Base-by-base conservation (phyloP, 2,329 filamentous ascomycete genomes). In the Juglanconis oblonga region DNA sequence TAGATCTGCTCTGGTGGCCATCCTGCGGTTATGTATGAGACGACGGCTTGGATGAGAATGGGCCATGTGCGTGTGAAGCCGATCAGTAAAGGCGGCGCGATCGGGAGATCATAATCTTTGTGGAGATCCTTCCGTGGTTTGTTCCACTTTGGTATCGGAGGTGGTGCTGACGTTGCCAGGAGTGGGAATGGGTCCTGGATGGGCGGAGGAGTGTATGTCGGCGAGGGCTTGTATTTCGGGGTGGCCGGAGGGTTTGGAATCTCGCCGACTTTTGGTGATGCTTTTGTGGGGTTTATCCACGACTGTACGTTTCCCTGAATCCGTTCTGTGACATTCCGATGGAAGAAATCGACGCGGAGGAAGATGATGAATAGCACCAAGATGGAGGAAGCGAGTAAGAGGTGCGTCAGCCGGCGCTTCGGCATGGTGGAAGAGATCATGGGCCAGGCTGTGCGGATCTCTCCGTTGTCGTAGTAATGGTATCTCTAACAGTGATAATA, bases 21-120 rank as follows among this genome's bases (percentile, higher is more conserved):
- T 52, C 83, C 84, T 3, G 81, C 80, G 1, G 82, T 80, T 63
- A 87, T 79, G 68, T 86, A 87, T 10, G 76, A 79, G 9, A 84
- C 76, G 1, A 86, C 78, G 3, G 78, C 74, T 70, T 86, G 84
- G 13, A 83, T 76, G 1, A 87, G 74, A 59, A 86, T 72, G 2
- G 78, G 77, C 78, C 79, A 84, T 58, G 79, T 79, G 38, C 82
- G 75, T 0, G 83, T 84, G 71, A 86, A 87, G n/a, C 82, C 81
- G 62, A 86, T 83, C 52, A 86, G 73, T 8, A 87, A 75, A 2
- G 83, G 82, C 3, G 83, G 79, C 5, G 72, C 66, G 40, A 71
- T 62, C 4, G 72, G 67, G 50, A 79, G 66, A 56, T 71, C 72
- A 57, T 77, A 75, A 4, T 73, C 70, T 55, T 72, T 72, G 66